Evolutionary conservation across 2,329 filamentous ascomycete genomes (phyloP).

Genomic region (Cercospora janseana): DNA sequence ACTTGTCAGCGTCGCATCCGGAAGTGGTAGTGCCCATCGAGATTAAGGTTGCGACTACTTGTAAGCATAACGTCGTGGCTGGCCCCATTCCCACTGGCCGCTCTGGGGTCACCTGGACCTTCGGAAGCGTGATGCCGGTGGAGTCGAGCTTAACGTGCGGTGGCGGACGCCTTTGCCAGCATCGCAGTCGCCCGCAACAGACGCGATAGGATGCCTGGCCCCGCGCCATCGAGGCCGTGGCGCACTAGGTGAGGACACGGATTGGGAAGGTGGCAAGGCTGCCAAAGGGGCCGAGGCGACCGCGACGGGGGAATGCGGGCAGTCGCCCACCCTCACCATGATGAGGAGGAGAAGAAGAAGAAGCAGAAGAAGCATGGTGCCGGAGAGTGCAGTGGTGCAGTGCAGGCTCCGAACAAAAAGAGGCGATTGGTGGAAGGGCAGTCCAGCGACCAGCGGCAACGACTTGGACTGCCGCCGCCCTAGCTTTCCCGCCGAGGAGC

Average conservation of each 20-base stretch:
- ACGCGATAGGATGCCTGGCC: slow-evolving; percentile 5
- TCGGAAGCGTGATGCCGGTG: slow-evolving; percentile 25
- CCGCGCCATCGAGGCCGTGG: slow-evolving; percentile 14
- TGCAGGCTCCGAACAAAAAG: not conserved
- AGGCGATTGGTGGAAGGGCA: not conserved
- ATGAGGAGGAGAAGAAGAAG: not conserved
- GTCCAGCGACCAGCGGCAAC: slow-evolving; percentile 11
- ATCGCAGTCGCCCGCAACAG: not conserved
- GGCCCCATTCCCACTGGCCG: not conserved
- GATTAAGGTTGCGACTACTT: slow-evolving; percentile 24
- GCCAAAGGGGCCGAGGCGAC: slow-evolving; percentile 10
- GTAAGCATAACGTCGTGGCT: slow-evolving; percentile 29
- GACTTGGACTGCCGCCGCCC: no score
- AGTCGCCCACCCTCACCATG: not conserved
- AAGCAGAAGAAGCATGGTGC: not conserved
- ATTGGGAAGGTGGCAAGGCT: slow-evolving; percentile 7
- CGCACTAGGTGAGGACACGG: slow-evolving; percentile 15
- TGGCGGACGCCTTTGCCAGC: slow-evolving; percentile 24
- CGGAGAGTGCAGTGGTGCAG: not conserved
- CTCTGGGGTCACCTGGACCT: slow-evolving; percentile 13
- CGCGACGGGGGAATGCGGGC: not conserved
- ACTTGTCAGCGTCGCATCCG: slow-evolving; percentile 25
- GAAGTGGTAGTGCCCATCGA: slow-evolving; percentile 26
- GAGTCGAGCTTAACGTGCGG: slow-evolving; percentile 22
- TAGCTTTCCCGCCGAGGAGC: slow-evolving; percentile 15